Conservation (phyloP, 176 grass and related monocot species). For the Canna indica region DNA sequence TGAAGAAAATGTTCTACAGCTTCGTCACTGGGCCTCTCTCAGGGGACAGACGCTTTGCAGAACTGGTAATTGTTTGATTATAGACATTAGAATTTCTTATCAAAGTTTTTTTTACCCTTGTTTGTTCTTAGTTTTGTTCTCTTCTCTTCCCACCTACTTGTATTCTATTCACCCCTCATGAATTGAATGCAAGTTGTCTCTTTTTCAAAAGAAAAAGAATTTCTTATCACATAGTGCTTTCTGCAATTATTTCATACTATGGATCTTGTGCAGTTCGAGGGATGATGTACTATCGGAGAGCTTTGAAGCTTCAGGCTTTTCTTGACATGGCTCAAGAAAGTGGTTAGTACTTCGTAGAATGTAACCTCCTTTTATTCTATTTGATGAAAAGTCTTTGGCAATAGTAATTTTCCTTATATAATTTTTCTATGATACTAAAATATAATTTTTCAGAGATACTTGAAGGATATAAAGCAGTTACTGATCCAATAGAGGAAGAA, state of each 20-base stretch:
- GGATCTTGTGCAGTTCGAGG: conserved; percentile 53
- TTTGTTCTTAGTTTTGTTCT: no score
- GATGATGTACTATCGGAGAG: conserved; percentile 95
- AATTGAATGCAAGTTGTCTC: no score
- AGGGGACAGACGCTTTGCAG: conserved; percentile 88
- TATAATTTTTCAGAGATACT: conserved; percentile 57
- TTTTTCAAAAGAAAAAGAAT: no score
- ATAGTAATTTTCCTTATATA: background rate
- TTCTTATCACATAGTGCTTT: conserved; percentile 15
- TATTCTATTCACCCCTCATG: no score
- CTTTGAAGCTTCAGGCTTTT: conserved; percentile 92
- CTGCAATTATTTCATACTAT: conserved; percentile 7
- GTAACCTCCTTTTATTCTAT: background rate
- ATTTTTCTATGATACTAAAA: conserved; percentile 13
- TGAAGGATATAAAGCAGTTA: conserved; percentile 76
- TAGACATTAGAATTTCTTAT: no score
- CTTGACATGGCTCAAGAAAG: conserved; percentile 97
- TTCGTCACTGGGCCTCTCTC: conserved; percentile 92
- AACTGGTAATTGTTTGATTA: conserved; percentile 40
- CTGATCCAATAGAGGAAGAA: conserved; percentile 59
- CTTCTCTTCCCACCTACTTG: no score
- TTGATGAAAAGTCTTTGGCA: background rate
- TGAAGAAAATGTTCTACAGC: conserved; percentile 85
- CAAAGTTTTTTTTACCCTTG: no score
- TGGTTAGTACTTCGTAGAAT: conserved; percentile 40